Conservation (phyloP, 148 eudicot genomes). For the Diospyros kaki region DNA sequence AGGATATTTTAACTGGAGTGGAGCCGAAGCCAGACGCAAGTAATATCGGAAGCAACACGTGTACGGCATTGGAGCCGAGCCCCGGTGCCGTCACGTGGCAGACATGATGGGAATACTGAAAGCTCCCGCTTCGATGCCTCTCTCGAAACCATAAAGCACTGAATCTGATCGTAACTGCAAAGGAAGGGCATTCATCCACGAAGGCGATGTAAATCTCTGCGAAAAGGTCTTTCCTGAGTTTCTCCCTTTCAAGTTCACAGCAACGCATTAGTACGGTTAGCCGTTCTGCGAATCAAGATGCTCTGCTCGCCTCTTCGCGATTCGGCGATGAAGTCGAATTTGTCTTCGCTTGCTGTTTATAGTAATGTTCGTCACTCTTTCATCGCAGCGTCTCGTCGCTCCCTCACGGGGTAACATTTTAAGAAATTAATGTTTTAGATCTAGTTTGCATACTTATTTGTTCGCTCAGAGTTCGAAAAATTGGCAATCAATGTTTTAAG, state of each 20-base stretch:
- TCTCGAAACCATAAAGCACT: conserved; percentile 13
- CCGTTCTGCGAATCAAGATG: conserved; percentile 21
- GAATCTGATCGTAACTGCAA: no score
- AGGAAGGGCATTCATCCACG: no score
- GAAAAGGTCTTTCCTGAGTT: no score
- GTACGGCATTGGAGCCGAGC: background rate
- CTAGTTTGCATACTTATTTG: no score
- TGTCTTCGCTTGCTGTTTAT: conserved; percentile 14
- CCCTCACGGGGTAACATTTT: conserved; percentile 21
- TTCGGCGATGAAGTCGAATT: conserved; percentile 11
- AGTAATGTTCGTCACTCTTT: background rate
- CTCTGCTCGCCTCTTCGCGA: conserved; percentile 18
- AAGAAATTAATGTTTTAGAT: background rate
- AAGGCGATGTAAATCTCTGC: no score
- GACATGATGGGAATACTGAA: background rate
- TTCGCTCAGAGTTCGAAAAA: no score
- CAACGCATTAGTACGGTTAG: background rate
- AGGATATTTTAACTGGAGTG: background rate
- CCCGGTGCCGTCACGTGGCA: conserved; percentile 39
- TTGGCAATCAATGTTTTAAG: no score
- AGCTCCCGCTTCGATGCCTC: conserved; percentile 1
- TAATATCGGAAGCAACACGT: background rate
- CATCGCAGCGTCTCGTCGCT: background rate
- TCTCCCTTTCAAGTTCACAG: no score
- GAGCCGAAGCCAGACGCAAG: background rate